Evolutionary conservation across 2,329 filamentous ascomycete species (phyloP), one percentile per base, ranked within the genome.

Genomic region (Nigrograna mackinnonii): DNA sequence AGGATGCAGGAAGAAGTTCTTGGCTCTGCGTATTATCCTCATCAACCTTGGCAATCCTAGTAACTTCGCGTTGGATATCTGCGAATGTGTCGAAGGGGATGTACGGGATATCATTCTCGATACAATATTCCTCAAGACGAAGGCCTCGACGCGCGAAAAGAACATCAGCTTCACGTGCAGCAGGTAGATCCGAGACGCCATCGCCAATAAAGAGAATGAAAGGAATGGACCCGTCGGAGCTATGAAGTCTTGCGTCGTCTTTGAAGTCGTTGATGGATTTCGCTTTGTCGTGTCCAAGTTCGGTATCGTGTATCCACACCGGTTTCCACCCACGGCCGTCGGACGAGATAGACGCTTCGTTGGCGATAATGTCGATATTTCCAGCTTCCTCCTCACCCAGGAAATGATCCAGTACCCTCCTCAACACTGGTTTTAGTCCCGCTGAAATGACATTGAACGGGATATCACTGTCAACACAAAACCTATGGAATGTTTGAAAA

Each of bases 401-500:
- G 68, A 85, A 86, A 12, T 79, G 75, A 53, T 87, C 82, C 20
- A 87, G 72, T 0, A 86, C 83, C 41, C 71, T 73, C 6, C 80
- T 67, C 11, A 87, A 65, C 9, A 87, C 76, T 0, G 84, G 84
- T 62, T 86, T 85, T 17, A 87, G 66, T 0, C 84, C 84, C 3
- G 84, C 83, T 14, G 80, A 85, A 60, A 87, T 87, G 44, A 87
- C 79, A 54, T 86, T 85, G 70, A 87, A 87, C 2, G 83, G 82
- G 30, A 86, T 85, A 2, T 74, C 67, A 58, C 85, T 82, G 44
- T 72, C 72, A 31, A 83, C 62, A 66, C 83, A 87, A 66, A 82
- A 87, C 41, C 78, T 60, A 68, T 87, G 83, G 70, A 87, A 87
- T 33, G 72, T 70, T 33, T 76, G 71, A 67, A 87, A 87, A 47